phyloP scores from a whole-genome alignment of 352 stramenopile species.

The Phytopythium montanum region DNA sequence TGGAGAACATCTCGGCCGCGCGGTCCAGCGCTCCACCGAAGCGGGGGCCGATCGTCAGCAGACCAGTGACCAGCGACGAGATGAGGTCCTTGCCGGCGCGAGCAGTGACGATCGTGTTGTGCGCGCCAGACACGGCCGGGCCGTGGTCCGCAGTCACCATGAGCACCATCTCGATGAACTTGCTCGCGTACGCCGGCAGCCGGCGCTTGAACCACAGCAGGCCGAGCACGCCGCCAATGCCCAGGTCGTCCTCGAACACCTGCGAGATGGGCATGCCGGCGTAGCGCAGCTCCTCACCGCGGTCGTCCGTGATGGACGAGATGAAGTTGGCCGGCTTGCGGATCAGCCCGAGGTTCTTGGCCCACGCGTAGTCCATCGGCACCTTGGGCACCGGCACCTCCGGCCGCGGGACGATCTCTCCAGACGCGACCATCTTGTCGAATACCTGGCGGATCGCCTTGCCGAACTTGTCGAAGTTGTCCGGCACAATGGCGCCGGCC shows the following conservation, averaged over 20 bases:
- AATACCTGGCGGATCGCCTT: constrained; percentile 91
- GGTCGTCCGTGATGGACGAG: constrained; percentile 96
- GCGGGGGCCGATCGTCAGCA: constrained; percentile 95
- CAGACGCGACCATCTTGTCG: constrained; percentile 70
- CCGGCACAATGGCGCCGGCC: constrained; percentile 90
- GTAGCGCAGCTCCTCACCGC: constrained; percentile 95
- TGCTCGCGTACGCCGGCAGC: constrained; percentile 86
- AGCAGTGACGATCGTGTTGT: constrained; percentile 96
- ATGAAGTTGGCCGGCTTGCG: constrained; percentile 97
- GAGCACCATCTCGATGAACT: constrained; percentile 98
- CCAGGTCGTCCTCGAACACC: constrained; percentile 93
- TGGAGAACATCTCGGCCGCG: constrained; percentile 91
- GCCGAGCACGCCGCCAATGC: constrained; percentile 92
- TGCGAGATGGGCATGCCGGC: constrained; percentile 94
- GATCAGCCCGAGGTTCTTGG: constrained; percentile 95
- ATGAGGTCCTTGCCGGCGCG: constrained; percentile 97
- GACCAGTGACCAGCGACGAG: constrained; percentile 93
- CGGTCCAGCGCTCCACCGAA: constrained; percentile 96
- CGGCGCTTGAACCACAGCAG: constrained; percentile 96
- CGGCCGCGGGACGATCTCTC: constrained; percentile 78
- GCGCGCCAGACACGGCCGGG: constrained; percentile 93
- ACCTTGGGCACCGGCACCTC: constrained; percentile 93
- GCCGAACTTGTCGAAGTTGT: constrained; percentile 95
- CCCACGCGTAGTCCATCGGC: constrained; percentile 97
- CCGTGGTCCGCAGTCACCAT: constrained; percentile 98